Base-by-base conservation (phyloP, 441 rosid species). In the Populus hybrid region DNA sequence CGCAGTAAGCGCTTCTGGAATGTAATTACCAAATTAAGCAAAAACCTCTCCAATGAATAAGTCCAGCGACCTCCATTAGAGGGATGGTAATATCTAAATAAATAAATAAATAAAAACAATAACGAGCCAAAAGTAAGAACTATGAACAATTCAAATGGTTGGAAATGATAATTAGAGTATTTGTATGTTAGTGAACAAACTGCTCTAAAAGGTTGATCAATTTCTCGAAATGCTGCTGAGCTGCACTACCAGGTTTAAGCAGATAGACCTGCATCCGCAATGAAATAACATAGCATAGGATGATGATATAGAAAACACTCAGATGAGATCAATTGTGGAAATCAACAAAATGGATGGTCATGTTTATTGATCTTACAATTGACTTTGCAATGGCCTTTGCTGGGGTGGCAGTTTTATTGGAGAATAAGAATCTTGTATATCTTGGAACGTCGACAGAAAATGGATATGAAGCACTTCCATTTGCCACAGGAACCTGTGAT, bases 21-120 rank as follows among this genome's bases (percentile, higher is more conserved):
- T 70, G 99, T 84, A 72, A 84, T 82, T 46, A 92, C 99, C 88
- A 93, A 83, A 87, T 89, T 76, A 73, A 91, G 83, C 87, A 97
- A 88, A 88, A 94, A 91, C 8, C 96, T 86, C 85, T 97, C 98
- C 92, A 97, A 83, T 77, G 98, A 91, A 86, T 93, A 94, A 78
- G 99, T 97, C 99, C 99, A 97, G 63, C 98, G 97, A 69, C 99
- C 99, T 79, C 99, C 99, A 83, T 94, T 97, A 73, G 99, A 97
- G 36, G 99, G 99, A 86, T 97, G 98, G 83, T 94, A 97, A 85
- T 94, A 94, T 81, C 99, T 97, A 88, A 69, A 77, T 69, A 68
- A 83, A 61, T 5, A 80, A 78, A 73, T 69, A 72, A 68, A 82
- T 54, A 5, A 80, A 70, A 72, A n/a, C 72, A 82, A 35, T 42